Percentiles rank a stretch among this genome's conserved stretches.
These are phyloP conservation scores for Misopates orontium DNA, from an alignment of 257 asterid species.

Conservation along the genomic window DNA sequence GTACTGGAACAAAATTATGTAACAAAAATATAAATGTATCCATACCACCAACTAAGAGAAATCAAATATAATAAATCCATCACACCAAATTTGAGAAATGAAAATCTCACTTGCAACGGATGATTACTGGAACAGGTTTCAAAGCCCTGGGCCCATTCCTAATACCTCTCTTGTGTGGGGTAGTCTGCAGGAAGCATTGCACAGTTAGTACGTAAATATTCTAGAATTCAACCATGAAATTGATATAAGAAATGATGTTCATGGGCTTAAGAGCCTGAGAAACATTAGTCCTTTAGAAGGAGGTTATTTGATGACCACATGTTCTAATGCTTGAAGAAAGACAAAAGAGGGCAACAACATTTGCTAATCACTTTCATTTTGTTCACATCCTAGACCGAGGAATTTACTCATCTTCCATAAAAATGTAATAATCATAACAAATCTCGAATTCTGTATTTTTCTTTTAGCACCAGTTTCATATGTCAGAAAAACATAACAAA, in stretches of 20 bases:
- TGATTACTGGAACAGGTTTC: conserved; percentile 92
- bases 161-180: conserved; percentile 85
- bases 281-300: no score
- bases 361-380: no score
- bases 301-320: background rate
- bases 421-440: no score
- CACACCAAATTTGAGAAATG: conserved; percentile 6
- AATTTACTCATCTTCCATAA: no score
- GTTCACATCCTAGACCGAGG: no score
- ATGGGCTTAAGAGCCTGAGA: no score
- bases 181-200: conserved; percentile 50
- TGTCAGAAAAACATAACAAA: no score
- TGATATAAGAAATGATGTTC: no score
- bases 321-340: background rate
- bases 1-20: background rate
- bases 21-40: background rate
- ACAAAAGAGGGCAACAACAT: background rate
- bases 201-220: conserved; percentile 10
- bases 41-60: no score
- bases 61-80: background rate
- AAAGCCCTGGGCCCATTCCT: conserved; percentile 98
- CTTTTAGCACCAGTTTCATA: no score
- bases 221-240: no score
- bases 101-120: conserved; percentile 86
- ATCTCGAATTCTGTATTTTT: no score